phyloP scores from a whole-genome alignment of 2,329 filamentous ascomycete species.

The Xylariaceae sp. region DNA sequence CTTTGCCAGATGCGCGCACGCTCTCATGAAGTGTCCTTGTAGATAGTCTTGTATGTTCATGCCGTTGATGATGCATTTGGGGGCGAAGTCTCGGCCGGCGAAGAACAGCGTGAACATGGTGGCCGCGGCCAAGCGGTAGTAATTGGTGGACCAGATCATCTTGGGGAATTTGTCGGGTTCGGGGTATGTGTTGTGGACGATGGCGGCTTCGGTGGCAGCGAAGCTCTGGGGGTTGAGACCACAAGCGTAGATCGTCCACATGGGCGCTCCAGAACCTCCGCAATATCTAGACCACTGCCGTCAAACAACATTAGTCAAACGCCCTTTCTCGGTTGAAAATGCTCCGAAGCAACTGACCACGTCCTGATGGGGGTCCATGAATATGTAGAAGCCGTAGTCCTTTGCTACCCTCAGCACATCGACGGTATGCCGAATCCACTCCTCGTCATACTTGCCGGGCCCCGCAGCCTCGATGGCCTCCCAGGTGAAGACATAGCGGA shows the following conservation, averaged over 20 bases:
- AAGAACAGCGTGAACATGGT: constrained; percentile 96
- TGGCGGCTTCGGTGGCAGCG: constrained; percentile 78
- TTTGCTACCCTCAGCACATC: constrained; percentile 78
- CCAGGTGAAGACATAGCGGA: constrained; percentile 97
- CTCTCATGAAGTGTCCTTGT: constrained; percentile 77
- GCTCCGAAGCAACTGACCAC: constrained; percentile 58
- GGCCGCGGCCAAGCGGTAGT: constrained; percentile 78
- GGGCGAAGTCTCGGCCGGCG: constrained; percentile 83
- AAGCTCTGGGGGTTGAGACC: constrained; percentile 86
- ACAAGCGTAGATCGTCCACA: constrained; percentile 96
- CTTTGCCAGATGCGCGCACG: constrained; percentile 75
- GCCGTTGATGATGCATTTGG: constrained; percentile 91
- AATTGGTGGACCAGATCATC: constrained; percentile 99
- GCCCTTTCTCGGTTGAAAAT: neutral
- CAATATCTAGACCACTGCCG: constrained; percentile 85
- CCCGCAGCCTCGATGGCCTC: constrained; percentile 95
- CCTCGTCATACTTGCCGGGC: constrained; percentile 88
- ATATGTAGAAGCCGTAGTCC: constrained; percentile 89
- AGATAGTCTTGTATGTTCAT: constrained; percentile 96
- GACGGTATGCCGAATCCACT: constrained; percentile 89
- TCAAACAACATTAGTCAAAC: constrained; percentile 23
- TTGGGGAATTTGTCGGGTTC: constrained; percentile 85
- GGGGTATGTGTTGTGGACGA: constrained; percentile 92
- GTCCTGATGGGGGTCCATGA: constrained; percentile 99
- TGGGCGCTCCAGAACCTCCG: constrained; percentile 89